Conservation (phyloP, 2,329 filamentous ascomycete species). For the Coniochaeta hoffmannii region DNA sequence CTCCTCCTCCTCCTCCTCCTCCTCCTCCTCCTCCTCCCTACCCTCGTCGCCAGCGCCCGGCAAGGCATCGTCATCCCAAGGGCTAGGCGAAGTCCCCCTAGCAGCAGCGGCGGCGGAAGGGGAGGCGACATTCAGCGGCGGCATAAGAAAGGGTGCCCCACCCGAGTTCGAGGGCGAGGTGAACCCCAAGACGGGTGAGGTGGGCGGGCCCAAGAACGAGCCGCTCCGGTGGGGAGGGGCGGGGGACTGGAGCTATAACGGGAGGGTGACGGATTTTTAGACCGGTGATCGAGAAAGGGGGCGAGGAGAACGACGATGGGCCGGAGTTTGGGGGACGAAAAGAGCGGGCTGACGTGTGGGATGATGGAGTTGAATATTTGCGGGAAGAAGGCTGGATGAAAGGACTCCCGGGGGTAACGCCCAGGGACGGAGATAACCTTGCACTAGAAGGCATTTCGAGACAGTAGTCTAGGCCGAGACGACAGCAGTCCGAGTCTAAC, state of each 20-base stretch:
- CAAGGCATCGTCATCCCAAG: conserved; percentile 29
- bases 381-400: no score
- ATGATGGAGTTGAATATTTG: no score
- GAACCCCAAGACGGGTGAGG: conserved; percentile 91
- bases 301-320: no score
- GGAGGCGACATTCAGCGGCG: conserved; percentile 35
- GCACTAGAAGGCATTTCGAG: no score
- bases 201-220: conserved; percentile 96
- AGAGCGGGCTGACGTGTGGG: no score
- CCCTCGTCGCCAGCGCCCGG: conserved; percentile 13
- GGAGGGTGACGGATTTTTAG: conserved; percentile 85
- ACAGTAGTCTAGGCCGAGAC: no score
- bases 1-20: no score
- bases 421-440: no score
- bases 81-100: not conserved
- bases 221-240: conserved; percentile 75
- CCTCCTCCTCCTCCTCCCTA: not conserved
- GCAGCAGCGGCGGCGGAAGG: conserved; percentile 32
- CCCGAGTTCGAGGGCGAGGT: conserved; percentile 90
- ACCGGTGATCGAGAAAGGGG: not conserved
- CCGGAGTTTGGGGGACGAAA: no score
- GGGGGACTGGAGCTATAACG: conserved; percentile 89
- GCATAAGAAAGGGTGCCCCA: conserved; percentile 66
- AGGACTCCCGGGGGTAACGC: no score
- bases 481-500: no score